Evolutionary conservation across 306 rosid species (phyloP).

Genomic region (Vigna unguiculata): DNA sequence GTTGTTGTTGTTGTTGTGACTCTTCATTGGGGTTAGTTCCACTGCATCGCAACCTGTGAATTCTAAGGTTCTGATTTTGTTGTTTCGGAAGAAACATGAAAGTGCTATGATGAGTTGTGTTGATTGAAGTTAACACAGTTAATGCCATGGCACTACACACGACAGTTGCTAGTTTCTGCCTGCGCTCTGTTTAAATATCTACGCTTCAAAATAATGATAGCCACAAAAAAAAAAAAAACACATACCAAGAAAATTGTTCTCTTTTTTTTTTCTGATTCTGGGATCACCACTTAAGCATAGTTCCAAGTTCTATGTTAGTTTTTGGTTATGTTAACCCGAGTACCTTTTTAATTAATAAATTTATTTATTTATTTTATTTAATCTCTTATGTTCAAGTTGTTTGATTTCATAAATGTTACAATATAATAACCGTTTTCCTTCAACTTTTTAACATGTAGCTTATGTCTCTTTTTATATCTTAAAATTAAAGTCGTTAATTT

Average conservation of each 20-base stretch:
- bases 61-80: not conserved
- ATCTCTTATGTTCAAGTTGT: no score
- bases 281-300: not conserved
- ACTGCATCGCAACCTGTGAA: slow-evolving; percentile 55
- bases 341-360: no score
- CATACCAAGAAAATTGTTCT: not conserved
- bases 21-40: slow-evolving; percentile 59
- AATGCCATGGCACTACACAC: slow-evolving; percentile 43
- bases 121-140: slow-evolving; percentile 56
- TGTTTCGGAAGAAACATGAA: slow-evolving; percentile 47
- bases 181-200: slow-evolving; percentile 46
- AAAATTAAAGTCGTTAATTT: no score
- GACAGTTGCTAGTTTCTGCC: not conserved
- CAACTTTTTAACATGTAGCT: no score
- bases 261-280: slow-evolving; percentile 5
- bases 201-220: slow-evolving; percentile 13
- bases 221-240: slow-evolving; percentile 51
- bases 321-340: no score
- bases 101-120: slow-evolving; percentile 33
- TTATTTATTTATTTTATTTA: no score
- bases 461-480: no score
- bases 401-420: no score
- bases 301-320: not conserved
- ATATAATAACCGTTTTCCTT: no score
- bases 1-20: slow-evolving; percentile 50